These are phyloP conservation scores for Posidonia australis DNA, from an alignment of 106 monocot species.

Conservation along the genomic window DNA sequence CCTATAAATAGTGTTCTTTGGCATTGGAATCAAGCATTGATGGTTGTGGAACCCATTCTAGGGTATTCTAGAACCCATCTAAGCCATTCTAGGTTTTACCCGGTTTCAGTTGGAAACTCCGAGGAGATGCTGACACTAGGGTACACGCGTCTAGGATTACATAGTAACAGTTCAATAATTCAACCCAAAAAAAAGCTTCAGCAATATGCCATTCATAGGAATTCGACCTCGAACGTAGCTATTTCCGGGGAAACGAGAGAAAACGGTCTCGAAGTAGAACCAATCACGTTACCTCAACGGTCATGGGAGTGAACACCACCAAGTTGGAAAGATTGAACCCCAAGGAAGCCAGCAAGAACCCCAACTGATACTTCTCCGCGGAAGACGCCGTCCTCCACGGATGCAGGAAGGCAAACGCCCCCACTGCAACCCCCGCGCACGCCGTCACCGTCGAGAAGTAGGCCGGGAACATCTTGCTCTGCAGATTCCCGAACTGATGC, in stretches of 20 bases:
- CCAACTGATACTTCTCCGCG: constrained; percentile 73
- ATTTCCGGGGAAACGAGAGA: neutral
- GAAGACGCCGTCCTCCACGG: constrained; percentile 71
- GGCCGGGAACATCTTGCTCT: constrained; percentile 95
- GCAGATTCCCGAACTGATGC: constrained; percentile 89
- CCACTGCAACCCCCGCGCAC: constrained; percentile 50
- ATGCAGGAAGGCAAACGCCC: constrained; percentile 75
- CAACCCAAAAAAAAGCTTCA: no score
- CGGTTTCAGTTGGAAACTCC: no score
- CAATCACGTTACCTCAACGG: constrained; percentile 54
- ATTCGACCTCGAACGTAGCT: no score
- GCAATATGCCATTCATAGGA: no score
- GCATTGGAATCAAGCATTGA: no score
- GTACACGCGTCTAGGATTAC: no score
- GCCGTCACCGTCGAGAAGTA: constrained; percentile 56
- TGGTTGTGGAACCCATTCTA: no score
- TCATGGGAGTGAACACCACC: constrained; percentile 95
- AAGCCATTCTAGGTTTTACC: no score
- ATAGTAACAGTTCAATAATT: no score
- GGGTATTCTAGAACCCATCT: no score
- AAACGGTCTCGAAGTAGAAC: neutral
- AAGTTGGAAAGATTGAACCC: constrained; percentile 84
- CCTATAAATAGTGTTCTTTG: no score
- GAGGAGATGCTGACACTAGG: no score
- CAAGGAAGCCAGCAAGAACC: constrained; percentile 68